Base-by-base conservation (phyloP, 2,329 filamentous ascomycete genomes). In the Xylariaceae sp. region DNA sequence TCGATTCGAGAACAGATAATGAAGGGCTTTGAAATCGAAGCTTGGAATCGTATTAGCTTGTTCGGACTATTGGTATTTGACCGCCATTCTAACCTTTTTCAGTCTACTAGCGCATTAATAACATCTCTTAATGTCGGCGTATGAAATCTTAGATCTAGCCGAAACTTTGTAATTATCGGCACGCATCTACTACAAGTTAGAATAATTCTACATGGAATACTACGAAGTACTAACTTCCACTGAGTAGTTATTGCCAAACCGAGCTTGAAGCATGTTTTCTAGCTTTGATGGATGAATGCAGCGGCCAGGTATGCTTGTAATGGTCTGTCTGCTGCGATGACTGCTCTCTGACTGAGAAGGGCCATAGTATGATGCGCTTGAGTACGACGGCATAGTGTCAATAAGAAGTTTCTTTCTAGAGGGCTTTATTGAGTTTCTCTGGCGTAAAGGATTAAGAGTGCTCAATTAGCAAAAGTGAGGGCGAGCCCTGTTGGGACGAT, bases 221-320 rank as follows among this genome's bases (percentile, higher is more conserved):
- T 26, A 37, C n/a, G 31, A 34, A 4, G 37, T 23, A 60, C 57
- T 45, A 17, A 60, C 57, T 24, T 56, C 57, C 5, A 60, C 53
- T 8, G 43, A 34, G 21, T 49, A 56, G 17, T 56, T 40, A 17
- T 52, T 24, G 4, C 57, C 57, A 48, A 60, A 60, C 14, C 53
- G 40, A 4, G 40, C 47, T 34, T 40, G n/a, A 4, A 60, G 14
- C 41, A 60, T 41, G 4, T 47, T 29, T 14, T 40, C 28, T 3
- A 60, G 24, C 48, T 60, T 60, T 1, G 21, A 47, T 17, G 57
- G 57, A 17, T 53, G 43, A 28, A 60, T 60, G 44, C 29, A 53
- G 12, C 53, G 53, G 2, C 57, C 57, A 3, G 52, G 57, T 21
- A 60, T 33, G 41, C 19, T 49, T 3, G 57, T 59, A 4, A 52